A percentile compares a stretch with the other conserved stretches of the same genome.
phyloP scores from a whole-genome alignment of 1,284 basidiomycete species.

The Marasmius oreades region DNA sequence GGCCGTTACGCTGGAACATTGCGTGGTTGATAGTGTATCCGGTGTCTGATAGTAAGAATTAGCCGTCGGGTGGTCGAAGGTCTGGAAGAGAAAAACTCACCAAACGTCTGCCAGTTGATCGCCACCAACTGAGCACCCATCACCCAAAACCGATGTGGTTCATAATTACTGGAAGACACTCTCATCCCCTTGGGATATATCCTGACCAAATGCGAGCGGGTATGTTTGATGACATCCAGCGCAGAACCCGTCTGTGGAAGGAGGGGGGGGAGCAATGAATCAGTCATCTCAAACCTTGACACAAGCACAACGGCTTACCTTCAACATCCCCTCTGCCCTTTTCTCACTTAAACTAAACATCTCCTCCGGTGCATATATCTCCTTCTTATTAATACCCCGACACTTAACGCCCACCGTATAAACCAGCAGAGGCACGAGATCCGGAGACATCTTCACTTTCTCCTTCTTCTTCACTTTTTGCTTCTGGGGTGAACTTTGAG shows the following conservation, averaged over 20 bases:
- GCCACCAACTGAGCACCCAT: conserved; percentile 91
- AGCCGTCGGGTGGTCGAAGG: neutral
- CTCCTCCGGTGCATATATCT: conserved; percentile 83
- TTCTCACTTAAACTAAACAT: conserved; percentile 93
- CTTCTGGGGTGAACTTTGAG: neutral
- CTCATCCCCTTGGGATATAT: conserved; percentile 88
- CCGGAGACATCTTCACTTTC: conserved; percentile 70
- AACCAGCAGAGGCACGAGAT: conserved; percentile 77
- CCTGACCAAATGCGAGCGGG: conserved; percentile 79
- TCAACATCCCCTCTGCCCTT: conserved; percentile 67
- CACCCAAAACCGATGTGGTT: conserved; percentile 88
- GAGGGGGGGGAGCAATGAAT: neutral
- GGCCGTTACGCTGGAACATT: conserved; percentile 89
- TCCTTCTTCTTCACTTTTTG: conserved; percentile 11
- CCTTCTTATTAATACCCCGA: conserved; percentile 89
- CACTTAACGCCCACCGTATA: conserved; percentile 97
- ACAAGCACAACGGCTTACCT: conserved; percentile 24
- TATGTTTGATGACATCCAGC: conserved; percentile 87
- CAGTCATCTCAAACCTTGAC: neutral
- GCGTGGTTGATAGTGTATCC: conserved; percentile 91
- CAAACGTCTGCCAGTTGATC: conserved; percentile 97
- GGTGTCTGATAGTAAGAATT: conserved; percentile 51
- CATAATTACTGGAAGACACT: conserved; percentile 85
- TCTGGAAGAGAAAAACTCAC: conserved; percentile 37
- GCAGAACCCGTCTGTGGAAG: conserved; percentile 27